Conservation (phyloP, 2,329 filamentous ascomycete species). For the Ramularia endophylla region DNA sequence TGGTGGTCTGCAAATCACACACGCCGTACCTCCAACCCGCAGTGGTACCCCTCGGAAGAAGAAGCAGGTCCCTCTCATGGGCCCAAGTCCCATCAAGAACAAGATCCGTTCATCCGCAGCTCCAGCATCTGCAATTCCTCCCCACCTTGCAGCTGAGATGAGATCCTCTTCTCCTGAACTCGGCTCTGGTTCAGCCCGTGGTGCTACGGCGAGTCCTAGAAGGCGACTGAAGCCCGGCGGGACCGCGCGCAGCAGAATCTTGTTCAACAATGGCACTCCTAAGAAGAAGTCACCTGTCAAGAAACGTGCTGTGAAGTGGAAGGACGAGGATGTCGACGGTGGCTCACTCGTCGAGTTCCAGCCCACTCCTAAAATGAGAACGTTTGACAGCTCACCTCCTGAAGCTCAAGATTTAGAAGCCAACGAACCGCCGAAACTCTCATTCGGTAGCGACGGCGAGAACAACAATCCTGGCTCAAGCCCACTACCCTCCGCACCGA, state of each 20-base stretch:
- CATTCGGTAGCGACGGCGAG: slow-evolving; percentile 47
- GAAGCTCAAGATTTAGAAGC: slow-evolving; percentile 6
- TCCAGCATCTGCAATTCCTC: slow-evolving; percentile 14
- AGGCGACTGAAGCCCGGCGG: slow-evolving; percentile 58
- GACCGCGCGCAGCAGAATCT: slow-evolving; percentile 62
- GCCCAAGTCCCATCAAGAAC: slow-evolving; percentile 44
- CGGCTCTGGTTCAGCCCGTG: slow-evolving; percentile 21
- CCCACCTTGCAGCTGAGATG: slow-evolving; percentile 21
- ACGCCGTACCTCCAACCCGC: slow-evolving; percentile 64
- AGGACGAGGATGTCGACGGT: slow-evolving; percentile 82
- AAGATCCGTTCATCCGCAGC: slow-evolving; percentile 32
- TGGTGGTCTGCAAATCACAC: slow-evolving; percentile 56
- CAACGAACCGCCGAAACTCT: slow-evolving; percentile 21
- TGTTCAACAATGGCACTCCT: slow-evolving; percentile 58
- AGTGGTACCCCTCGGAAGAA: slow-evolving; percentile 71
- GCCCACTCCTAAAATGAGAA: slow-evolving; percentile 69
- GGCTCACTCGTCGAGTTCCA: slow-evolving; percentile 77
- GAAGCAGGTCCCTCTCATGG: slow-evolving; percentile 45
- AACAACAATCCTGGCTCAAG: slow-evolving; percentile 43
- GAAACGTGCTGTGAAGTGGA: slow-evolving; percentile 83
- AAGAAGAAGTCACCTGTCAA: slow-evolving; percentile 63
- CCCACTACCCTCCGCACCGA: slow-evolving; percentile 51
- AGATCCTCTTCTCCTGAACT: slow-evolving; percentile 10
- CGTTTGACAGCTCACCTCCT: slow-evolving; percentile 51
- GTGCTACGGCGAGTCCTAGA: slow-evolving; percentile 69